A percentile compares a stretch with the other conserved stretches of the same genome.
Conservation (phyloP, 176 grass and related monocot species). For the Paspalum notatum region DNA sequence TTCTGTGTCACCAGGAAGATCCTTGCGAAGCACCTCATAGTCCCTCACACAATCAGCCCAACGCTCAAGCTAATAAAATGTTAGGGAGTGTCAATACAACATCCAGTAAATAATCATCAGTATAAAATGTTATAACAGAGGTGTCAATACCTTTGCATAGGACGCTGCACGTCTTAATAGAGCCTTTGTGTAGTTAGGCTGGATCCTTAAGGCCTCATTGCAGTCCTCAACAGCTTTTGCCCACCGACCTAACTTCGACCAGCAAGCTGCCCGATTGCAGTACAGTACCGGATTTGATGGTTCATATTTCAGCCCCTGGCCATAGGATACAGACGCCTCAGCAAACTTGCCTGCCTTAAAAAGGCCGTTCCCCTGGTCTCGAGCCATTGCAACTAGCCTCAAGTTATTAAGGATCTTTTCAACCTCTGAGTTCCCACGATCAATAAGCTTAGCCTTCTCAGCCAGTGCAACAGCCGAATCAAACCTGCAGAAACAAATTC, state of each 20-base stretch:
- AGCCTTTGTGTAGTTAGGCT: slow-evolving; percentile 67
- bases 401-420: slow-evolving; percentile 47
- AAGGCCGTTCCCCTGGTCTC: slow-evolving; percentile 57
- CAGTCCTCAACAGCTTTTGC: slow-evolving; percentile 65
- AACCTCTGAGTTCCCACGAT: slow-evolving; percentile 55
- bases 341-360: slow-evolving; percentile 57
- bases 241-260: slow-evolving; percentile 61
- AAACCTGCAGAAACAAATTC: slow-evolving; percentile 56
- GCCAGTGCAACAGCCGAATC: slow-evolving; percentile 53
- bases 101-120: not conserved
- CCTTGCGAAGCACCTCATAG: slow-evolving; percentile 70
- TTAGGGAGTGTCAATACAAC: slow-evolving; percentile 36
- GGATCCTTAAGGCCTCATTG: slow-evolving; percentile 61
- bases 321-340: slow-evolving; percentile 58
- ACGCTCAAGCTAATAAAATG: slow-evolving; percentile 61
- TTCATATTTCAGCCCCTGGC: slow-evolving; percentile 68
- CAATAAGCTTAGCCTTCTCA: slow-evolving; percentile 61
- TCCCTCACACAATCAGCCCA: slow-evolving; percentile 79
- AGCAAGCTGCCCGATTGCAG: slow-evolving; percentile 73
- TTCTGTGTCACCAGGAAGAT: slow-evolving; percentile 51
- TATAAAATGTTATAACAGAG: not conserved
- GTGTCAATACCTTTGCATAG: slow-evolving; percentile 53
- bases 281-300: slow-evolving; percentile 57
- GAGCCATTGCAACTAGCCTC: slow-evolving; percentile 47
- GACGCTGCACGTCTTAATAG: slow-evolving; percentile 66